phyloP scores from a whole-genome alignment of 257 asterid genomes.

The Solanum pinnatisectum region DNA sequence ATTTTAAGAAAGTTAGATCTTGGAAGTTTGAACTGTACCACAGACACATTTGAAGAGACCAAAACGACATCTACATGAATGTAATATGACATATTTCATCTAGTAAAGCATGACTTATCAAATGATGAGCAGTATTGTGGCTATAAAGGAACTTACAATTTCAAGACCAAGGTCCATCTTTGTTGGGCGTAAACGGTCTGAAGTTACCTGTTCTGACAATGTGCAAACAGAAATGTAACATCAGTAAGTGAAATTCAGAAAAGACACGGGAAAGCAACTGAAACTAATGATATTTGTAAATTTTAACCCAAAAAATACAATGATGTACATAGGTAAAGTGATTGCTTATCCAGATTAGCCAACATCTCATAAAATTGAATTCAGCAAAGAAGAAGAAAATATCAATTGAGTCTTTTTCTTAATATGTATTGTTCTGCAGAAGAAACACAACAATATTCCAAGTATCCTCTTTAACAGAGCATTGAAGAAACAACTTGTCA shows the following conservation, averaged over 20 bases:
- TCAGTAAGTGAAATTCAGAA: slow-evolving; percentile 13
- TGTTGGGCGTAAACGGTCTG: slow-evolving; percentile 88
- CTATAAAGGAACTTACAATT: too few relatives aligned
- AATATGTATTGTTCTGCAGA: too few relatives aligned
- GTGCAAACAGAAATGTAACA: slow-evolving; percentile 90
- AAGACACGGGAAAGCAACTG: neutral
- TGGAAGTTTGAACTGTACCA: neutral
- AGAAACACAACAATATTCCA: too few relatives aligned
- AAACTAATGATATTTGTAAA: neutral
- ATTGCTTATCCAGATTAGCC: neutral
- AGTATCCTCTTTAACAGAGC: too few relatives aligned
- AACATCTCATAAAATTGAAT: neutral
- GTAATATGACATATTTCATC: neutral
- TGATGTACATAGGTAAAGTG: neutral
- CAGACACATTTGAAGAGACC: neutral
- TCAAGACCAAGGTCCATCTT: slow-evolving; percentile 38
- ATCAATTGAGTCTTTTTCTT: too few relatives aligned
- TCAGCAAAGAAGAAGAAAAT: neutral
- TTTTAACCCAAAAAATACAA: neutral
- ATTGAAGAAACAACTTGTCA: too few relatives aligned
- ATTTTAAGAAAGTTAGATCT: neutral
- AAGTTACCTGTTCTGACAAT: slow-evolving; percentile 70
- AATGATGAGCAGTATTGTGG: neutral
- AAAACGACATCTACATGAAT: neutral
- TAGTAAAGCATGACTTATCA: neutral